Evolutionary conservation across 352 stramenopile genomes (phyloP).

Genomic region (Pythium biforme): DNA sequence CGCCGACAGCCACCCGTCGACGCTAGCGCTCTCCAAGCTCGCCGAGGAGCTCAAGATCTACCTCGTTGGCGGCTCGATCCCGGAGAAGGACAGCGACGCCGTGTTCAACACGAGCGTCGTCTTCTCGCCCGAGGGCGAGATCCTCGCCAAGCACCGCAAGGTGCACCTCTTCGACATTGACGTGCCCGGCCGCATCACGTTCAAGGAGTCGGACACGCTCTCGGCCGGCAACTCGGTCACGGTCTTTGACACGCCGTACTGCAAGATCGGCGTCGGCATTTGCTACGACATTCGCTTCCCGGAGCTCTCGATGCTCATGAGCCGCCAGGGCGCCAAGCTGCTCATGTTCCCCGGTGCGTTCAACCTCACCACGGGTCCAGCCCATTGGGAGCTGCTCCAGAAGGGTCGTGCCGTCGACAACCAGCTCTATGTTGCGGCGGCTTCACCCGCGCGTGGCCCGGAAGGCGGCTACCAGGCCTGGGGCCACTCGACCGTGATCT

Average conservation of each 20-base stretch:
- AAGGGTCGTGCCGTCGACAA: slow-evolving; percentile 92
- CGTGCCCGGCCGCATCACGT: slow-evolving; percentile 98
- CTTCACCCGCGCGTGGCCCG: slow-evolving; percentile 93
- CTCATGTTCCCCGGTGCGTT: slow-evolving; percentile 86
- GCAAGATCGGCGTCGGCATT: slow-evolving; percentile 97
- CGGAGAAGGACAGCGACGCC: slow-evolving; percentile 85
- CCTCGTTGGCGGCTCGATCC: slow-evolving; percentile 97
- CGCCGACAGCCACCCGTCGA: slow-evolving; percentile 76
- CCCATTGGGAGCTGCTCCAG: slow-evolving; percentile 99
- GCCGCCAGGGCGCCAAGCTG: slow-evolving; percentile 87
- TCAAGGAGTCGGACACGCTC: slow-evolving; percentile 99
- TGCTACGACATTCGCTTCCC: slow-evolving; percentile 99
- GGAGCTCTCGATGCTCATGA: slow-evolving; percentile 97
- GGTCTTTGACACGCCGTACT: slow-evolving; percentile 86
- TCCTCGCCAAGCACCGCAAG: slow-evolving; percentile 99
- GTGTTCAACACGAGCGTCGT: slow-evolving; percentile 99
- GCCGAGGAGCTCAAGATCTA: slow-evolving; percentile 89
- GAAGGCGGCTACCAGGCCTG: slow-evolving; percentile 98
- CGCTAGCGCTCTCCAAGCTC: slow-evolving; percentile 86
- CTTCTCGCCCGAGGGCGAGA: slow-evolving; percentile 91
- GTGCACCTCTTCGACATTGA: slow-evolving; percentile 99
- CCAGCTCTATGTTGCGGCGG: slow-evolving; percentile 96
- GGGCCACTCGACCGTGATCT: slow-evolving; percentile 97
- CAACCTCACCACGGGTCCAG: slow-evolving; percentile 92
- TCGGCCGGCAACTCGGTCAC: slow-evolving; percentile 89